Evolutionary conservation across 176 grass and related monocot species (phyloP), one percentile per base, ranked within the genome.

Genomic region (Carex littledalei): DNA sequence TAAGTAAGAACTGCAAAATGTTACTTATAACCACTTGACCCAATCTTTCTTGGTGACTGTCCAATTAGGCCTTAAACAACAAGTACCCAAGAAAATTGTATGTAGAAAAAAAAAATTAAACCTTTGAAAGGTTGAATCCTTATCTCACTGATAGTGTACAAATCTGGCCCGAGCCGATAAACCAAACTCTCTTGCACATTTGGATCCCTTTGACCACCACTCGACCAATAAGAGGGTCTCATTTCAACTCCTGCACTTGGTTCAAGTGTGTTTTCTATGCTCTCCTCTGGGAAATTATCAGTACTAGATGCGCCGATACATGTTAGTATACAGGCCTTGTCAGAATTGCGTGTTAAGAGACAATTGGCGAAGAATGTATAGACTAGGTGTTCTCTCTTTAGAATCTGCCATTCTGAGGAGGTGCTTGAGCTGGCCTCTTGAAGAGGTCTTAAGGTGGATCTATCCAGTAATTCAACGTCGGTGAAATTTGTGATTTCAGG

Each of bases 181-280:
- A 72, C 93, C 63, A 99, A 62, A 82, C 84, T 92, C 80, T 95
- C 96, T 7, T 89, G 90, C 4, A 64, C 69, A 68, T 64, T 17
- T 6, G 86, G 84, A 45, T 94, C 81, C 39, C 18, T 81, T 39
- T 92, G 60, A 0, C 91, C 96, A 20, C 87, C 88, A 90, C 93
- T 99, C 34, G 97, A 99, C 97, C 97, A 99, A 87, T 99, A 99
- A 22, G 97, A 99, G 0, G 84, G n/a, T 2, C 79, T 85, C 61
- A 16, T 8, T 2, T 89, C 49, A 0, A 88, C 41, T 62, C 43
- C 15, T 1, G 94, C 91, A 3, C 14, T 68, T 15, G 87, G 87
- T 16, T 91, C 71, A 22, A 94, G 88, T 22, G 96, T 99, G 89
- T 99, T 86, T 55, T 85, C 85, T 2, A 99, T 90, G 84, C 78